Evolutionary conservation across 768 basidiomycete genomes (phyloP).

Genomic region (Naganishia friedmannii): DNA sequence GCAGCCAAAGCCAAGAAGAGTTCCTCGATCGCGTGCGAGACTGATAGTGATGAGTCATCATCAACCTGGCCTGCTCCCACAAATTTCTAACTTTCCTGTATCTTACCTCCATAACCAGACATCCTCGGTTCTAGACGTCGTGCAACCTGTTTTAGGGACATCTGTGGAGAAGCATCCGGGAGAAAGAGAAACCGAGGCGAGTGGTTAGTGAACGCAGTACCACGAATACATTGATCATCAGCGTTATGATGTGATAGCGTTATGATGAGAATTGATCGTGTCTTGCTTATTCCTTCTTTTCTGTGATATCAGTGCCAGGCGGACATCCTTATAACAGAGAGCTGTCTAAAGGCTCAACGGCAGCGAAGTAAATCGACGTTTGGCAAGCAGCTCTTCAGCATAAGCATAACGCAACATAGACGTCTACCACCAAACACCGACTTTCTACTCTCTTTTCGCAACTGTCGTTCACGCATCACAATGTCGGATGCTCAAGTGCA

Average conservation of each 20-base stretch:
- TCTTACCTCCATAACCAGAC: no score
- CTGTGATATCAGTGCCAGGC: not conserved
- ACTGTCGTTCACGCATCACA: not conserved
- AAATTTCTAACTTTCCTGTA: no score
- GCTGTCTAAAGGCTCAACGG: no score
- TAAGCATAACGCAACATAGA: not conserved
- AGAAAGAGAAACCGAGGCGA: not conserved
- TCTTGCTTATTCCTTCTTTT: not conserved
- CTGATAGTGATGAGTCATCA: no score
- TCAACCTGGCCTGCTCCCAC: no score
- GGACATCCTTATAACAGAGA: no score
- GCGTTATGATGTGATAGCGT: not conserved
- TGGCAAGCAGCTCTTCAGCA: not conserved
- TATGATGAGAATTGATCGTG: not conserved
- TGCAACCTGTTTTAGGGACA: no score
- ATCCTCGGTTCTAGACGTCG: no score
- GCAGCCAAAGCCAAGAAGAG: no score
- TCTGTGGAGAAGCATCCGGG: no score
- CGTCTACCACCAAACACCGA: not conserved
- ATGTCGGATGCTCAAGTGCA: not conserved
- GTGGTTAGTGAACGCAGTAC: not conserved
- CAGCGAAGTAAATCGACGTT: no score
- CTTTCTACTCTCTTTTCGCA: not conserved
- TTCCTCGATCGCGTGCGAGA: no score
- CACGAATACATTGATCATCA: not conserved